These are phyloP conservation scores for Lagenaria siceraria DNA, from an alignment of 306 rosid species.

Conservation along the genomic window DNA sequence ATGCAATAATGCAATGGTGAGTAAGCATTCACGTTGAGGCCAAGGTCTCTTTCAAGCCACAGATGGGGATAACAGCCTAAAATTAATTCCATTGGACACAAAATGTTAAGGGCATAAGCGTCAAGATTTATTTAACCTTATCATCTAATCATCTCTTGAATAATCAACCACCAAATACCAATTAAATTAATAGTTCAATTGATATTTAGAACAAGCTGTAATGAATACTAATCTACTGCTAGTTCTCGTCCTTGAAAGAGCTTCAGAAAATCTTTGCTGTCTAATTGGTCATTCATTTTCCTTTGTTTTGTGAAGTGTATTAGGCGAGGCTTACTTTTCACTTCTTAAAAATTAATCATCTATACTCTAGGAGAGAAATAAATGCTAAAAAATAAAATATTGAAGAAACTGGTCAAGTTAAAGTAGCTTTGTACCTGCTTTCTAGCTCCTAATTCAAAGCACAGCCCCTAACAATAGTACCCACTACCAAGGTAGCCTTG, in stretches of 20 bases:
- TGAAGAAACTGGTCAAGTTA: not conserved
- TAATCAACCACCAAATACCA: not conserved
- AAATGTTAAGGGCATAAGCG: not conserved
- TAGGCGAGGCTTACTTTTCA: not conserved
- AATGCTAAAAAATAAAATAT: not conserved
- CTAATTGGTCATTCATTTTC: not conserved
- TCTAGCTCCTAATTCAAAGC: not conserved
- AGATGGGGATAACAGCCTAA: not conserved
- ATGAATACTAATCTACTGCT: not conserved
- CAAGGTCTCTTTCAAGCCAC: not conserved
- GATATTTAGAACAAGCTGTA: not conserved
- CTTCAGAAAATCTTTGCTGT: not conserved
- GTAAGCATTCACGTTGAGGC: not conserved
- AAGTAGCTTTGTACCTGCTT: not conserved
- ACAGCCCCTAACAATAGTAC: not conserved
- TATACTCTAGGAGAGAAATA: not conserved
- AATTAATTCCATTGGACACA: not conserved
- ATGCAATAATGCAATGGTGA: not conserved
- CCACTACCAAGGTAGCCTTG: not conserved
- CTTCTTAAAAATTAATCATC: not conserved
- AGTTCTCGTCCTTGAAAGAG: not conserved
- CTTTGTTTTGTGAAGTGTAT: not conserved
- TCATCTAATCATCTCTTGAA: not conserved
- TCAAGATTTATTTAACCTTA: not conserved
- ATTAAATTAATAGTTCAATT: too few species aligned